Evolutionary conservation across 345 rosid species (phyloP), one percentile per base, ranked within the genome.

Genomic region (Ceriops zippeliana): DNA sequence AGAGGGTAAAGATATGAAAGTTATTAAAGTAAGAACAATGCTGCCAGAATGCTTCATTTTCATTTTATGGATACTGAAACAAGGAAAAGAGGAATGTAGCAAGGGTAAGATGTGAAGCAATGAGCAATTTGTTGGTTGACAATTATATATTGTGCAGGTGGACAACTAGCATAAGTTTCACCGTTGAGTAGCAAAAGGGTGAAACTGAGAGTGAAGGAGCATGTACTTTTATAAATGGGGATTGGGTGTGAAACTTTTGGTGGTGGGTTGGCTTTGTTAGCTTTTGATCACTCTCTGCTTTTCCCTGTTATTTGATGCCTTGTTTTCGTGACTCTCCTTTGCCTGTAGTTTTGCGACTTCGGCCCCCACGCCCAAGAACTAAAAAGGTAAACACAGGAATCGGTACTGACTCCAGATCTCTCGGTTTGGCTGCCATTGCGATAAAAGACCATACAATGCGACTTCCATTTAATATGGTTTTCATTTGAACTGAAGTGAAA

Each of bases 1-100:
- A 21, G 63, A 70, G 62, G 84, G 83, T 52, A 84, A 70, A 49
- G 67, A 13, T 42, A 71, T 42, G 49, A 73, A 26, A 68, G 63
- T 24, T 65, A 75, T 28, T 66, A 71, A 52, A 74, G 46, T 56
- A 27, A 73, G 58, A 35, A 70, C 53, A 70, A 61, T 3, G 0
- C 28, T 17, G 22, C 11, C 49, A 66, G 70, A 54, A 35, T 20
- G 73, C 22, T 66, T 70, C 54, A 59, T 67, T 66, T 72, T 70
- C 86, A 80, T 80, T 32, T 31, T 58, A 52, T 70, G 69, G 69
- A 15, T 52, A 27, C 22, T 10, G 58, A 61, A 59, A 53, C 47
- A 16, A 21, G 11, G 21, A 65, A 17, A 38, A 38, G 26, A 2
- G 58, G 58, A 54, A 22, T 2, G 27, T 54, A 54, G 5, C 15